phyloP scores from a whole-genome alignment of 768 basidiomycete species.

The Obba rivulosa region DNA sequence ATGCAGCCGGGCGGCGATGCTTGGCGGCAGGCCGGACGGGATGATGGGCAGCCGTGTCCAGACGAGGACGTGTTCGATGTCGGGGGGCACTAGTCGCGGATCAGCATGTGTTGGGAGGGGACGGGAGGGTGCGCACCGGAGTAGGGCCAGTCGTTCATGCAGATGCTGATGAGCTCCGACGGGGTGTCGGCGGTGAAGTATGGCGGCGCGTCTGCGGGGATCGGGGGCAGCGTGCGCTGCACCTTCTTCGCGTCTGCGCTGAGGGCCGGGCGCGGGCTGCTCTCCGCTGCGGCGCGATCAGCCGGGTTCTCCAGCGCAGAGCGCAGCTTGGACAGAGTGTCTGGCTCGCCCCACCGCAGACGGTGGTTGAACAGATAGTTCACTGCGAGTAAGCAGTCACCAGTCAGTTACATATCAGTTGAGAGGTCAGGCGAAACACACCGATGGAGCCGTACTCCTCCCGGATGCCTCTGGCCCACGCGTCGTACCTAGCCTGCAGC shows the following conservation, averaged over 20 bases:
- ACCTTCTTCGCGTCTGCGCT: too few species aligned
- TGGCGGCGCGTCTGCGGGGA: slow-evolving; percentile 35
- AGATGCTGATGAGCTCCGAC: slow-evolving; percentile 56
- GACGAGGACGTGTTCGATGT: slow-evolving; percentile 69
- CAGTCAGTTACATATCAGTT: background rate
- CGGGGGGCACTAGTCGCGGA: slow-evolving; percentile 47
- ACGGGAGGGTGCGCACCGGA: slow-evolving; percentile 43
- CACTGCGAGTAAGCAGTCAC: slow-evolving; percentile 34
- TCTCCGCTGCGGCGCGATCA: background rate
- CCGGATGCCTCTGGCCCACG: slow-evolving; percentile 52
- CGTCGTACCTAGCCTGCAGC: slow-evolving; percentile 63
- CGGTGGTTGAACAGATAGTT: slow-evolving; percentile 66
- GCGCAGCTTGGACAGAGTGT: slow-evolving; percentile 54
- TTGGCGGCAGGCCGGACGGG: slow-evolving; percentile 47
- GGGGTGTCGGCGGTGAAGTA: slow-evolving; percentile 69
- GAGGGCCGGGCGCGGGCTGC: too few species aligned
- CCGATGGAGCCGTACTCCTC: slow-evolving; percentile 61
- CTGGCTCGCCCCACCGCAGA: slow-evolving; percentile 71
- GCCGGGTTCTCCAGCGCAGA: slow-evolving; percentile 40
- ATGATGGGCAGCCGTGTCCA: slow-evolving; percentile 76
- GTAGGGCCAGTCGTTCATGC: slow-evolving; percentile 87
- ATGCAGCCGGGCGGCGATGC: slow-evolving; percentile 51
- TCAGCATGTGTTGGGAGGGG: background rate
- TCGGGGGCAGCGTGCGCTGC: slow-evolving; percentile 17
- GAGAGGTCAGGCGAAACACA: slow-evolving; percentile 26